Percentiles rank a stretch among this genome's conserved stretches.
Conservation (phyloP, 2,329 filamentous ascomycete species). For the Periconia macrospinosa region DNA sequence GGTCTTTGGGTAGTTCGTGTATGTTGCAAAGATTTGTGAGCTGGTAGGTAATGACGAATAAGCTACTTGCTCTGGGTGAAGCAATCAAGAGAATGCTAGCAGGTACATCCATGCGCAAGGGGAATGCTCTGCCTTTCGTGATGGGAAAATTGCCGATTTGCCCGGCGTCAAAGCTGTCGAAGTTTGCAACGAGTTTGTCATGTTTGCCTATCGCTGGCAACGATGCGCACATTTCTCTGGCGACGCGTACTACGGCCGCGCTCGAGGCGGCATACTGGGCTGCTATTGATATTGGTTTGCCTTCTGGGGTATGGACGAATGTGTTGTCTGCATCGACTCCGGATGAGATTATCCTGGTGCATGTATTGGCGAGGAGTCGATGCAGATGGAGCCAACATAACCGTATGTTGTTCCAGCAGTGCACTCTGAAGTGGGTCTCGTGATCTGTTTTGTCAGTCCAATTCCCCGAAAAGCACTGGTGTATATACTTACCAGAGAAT, state of each 20-base stretch:
- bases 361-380: constrained; percentile 22
- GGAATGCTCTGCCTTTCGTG: neutral
- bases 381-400: constrained; percentile 23
- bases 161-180: neutral
- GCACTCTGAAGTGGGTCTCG: neutral
- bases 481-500: neutral
- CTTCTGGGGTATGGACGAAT: neutral
- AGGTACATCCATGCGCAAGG: neutral
- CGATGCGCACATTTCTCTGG: constrained; percentile 25
- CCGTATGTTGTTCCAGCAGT: neutral
- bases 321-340: neutral
- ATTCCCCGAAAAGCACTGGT: no score
- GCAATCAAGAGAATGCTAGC: neutral
- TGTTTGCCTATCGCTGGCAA: constrained; percentile 28
- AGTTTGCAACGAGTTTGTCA: constrained; percentile 6
- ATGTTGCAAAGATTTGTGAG: constrained; percentile 17
- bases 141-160: neutral
- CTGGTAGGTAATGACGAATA: constrained; percentile 25
- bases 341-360: neutral
- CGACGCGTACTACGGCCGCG: constrained; percentile 11
- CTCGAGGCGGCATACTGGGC: constrained; percentile 13
- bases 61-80: constrained; percentile 6
- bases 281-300: neutral
- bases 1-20: constrained; percentile 7
- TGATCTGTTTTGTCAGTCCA: neutral